A percentile compares a stretch with the other conserved stretches of the same genome.
These are phyloP conservation scores for Moniliophthora roreri DNA, from an alignment of 1,284 basidiomycete species.

Conservation along the genomic window DNA sequence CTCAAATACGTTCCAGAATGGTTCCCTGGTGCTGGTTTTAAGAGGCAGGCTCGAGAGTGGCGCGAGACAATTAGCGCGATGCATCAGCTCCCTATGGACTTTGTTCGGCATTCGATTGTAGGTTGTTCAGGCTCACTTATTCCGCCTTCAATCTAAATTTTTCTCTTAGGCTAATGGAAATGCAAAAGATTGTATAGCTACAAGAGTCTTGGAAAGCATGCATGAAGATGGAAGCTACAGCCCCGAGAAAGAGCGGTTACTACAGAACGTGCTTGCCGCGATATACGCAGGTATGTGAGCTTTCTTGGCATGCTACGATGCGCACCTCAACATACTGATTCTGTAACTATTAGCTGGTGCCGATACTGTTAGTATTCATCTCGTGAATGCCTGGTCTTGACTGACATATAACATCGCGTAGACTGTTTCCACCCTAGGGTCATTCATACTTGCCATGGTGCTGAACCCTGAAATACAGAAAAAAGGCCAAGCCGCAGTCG, in stretches of 20 bases:
- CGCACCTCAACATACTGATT: neutral
- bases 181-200: constrained; percentile 9
- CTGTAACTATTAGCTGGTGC: constrained; percentile 4
- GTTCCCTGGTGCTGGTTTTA: constrained; percentile 10
- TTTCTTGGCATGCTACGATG: too few relatives aligned
- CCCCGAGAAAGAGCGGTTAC: constrained; percentile 2
- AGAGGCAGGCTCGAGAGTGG: neutral
- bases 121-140: too few relatives aligned
- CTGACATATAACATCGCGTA: neutral
- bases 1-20: constrained; percentile 9
- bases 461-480: constrained; percentile 17
- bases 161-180: constrained; percentile 8
- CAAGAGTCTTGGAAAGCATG: constrained; percentile 8
- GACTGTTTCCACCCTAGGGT: constrained; percentile 1
- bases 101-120: constrained; percentile 3
- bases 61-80: neutral
- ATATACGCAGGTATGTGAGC: constrained; percentile 15
- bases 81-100: constrained; percentile 3
- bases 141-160: too few relatives aligned
- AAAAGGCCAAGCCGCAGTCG: constrained; percentile 18
- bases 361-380: constrained; percentile 9
- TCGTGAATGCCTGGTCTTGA: neutral
- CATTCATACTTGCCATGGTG: constrained; percentile 9
- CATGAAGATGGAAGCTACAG: constrained; percentile 8
- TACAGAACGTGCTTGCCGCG: neutral